phyloP scores from a whole-genome alignment of 768 basidiomycete species.

The Amanita inopinata region DNA sequence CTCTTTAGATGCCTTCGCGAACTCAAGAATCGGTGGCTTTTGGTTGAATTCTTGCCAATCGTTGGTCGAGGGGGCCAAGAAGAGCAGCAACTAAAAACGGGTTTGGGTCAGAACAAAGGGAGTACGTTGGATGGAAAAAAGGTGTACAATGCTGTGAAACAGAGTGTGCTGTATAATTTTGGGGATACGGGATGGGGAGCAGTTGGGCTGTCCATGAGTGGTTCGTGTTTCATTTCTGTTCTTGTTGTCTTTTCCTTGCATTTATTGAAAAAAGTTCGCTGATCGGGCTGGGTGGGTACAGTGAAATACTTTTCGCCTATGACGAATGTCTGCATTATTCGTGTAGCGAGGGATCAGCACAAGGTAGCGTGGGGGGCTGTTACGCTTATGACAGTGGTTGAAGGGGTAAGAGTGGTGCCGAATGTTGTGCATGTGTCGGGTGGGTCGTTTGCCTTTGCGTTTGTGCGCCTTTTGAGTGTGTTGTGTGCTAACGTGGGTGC shows the following conservation, averaged over 20 bases:
- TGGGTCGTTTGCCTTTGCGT: conserved; percentile 26
- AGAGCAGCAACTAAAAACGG: too few species aligned
- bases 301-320: conserved; percentile 86
- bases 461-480: not conserved
- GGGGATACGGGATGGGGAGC: conserved; percentile 85
- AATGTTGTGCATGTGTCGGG: conserved; percentile 77
- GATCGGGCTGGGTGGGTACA: conserved; percentile 18
- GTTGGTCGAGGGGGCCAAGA: conserved; percentile 17
- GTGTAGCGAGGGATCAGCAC: conserved; percentile 76
- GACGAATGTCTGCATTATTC: conserved; percentile 78
- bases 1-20: conserved; percentile 4
- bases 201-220: conserved; percentile 58
- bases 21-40: conserved; percentile 80
- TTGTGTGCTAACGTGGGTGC: not conserved
- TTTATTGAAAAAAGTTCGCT: too few species aligned
- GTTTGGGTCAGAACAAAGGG: conserved; percentile 2
- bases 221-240: conserved; percentile 26
- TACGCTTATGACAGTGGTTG: conserved; percentile 57
- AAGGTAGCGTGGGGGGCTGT: conserved; percentile 72
- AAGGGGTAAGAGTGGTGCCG: conserved; percentile 53
- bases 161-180: conserved; percentile 62
- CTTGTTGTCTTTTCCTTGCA: not conserved
- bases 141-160: conserved; percentile 60
- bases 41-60: conserved; percentile 70
- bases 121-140: conserved; percentile 45